Base-by-base conservation (phyloP, 257 asterid species). In the Solanum etuberosum region DNA sequence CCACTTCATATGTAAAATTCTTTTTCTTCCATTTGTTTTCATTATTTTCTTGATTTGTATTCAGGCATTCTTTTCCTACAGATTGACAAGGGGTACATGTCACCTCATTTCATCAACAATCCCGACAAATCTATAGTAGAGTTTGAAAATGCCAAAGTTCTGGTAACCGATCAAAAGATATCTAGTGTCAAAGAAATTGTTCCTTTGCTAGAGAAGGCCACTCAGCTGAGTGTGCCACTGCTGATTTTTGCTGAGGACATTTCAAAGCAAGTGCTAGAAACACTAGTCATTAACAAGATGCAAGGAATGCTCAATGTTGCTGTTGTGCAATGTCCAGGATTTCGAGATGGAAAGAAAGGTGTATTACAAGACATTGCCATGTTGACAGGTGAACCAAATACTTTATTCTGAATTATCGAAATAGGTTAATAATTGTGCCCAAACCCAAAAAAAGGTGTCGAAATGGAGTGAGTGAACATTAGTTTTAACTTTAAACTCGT, bases 61-160 rank as follows among this genome's bases (percentile, higher is more conserved):
- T 93, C 97, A 92, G 98, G 98, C 94, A 90, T 89, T 93, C 88
- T 95, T 94, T 93, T 92, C 95, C 92, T 97, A 91, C 98, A 97
- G 99, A 96, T 97, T 68, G 98, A 95, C 90, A 95, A 95, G 91
- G 99, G 99, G 68, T 97, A 95, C 89, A 92, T 95, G 96, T 94
- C 99, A 18, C 96, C 98, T n/a, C 95, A 93, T 89, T 97, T 97
- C 86, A 87, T 95, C 90, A 97, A 97, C 63, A 93, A 97, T 91
- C 90, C 88, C 87, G 93, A 92, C 73, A 97, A 92, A 89, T 94
- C 98, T 87, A 74, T 86, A 6, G 98, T 95, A 90, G 99, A 97
- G 91, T 96, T 92, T 86, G 98, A 95, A 87, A 97, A 93, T 90
- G 94, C 97, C 42, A 92, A 93, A 91, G 91, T 97, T 91, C 90